Conservation (phyloP, 768 basidiomycete species). For the Mycena crocata region DNA sequence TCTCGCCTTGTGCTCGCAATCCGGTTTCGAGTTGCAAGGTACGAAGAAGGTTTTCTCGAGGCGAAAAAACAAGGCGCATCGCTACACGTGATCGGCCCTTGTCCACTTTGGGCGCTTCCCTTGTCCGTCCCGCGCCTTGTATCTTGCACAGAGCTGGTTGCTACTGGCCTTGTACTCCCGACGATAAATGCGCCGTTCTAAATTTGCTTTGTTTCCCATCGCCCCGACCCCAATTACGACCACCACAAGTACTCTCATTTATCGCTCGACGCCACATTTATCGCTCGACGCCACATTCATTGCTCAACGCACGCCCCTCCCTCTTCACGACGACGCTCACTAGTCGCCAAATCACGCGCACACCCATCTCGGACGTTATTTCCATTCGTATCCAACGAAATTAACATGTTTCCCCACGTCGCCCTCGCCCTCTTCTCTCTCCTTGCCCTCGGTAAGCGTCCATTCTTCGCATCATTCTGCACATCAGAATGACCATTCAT, state of each 20-base stretch:
- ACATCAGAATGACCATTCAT: too few relatives aligned
- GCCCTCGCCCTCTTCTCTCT: constrained; percentile 16
- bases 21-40: neutral
- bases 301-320: neutral
- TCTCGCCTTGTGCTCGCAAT: neutral
- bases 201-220: constrained; percentile 7
- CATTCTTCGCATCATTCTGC: too few relatives aligned
- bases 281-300: constrained; percentile 16
- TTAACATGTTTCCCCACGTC: constrained; percentile 21
- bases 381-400: neutral
- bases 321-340: too few relatives aligned
- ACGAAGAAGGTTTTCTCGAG: neutral
- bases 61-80: neutral
- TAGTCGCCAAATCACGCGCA: neutral
- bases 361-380: neutral
- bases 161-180: constrained; percentile 20
- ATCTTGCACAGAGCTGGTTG: neutral
- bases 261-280: constrained; percentile 26
- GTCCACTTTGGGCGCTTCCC: constrained; percentile 8
- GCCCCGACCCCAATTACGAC: constrained; percentile 5
- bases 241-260: constrained; percentile 9
- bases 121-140: constrained; percentile 12
- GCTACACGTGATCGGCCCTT: constrained; percentile 21
- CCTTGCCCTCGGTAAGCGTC: constrained; percentile 17
- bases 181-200: constrained; percentile 16